Evolutionary conservation across 768 basidiomycete genomes (phyloP).

Genomic region (Leccinum aurantiacum): DNA sequence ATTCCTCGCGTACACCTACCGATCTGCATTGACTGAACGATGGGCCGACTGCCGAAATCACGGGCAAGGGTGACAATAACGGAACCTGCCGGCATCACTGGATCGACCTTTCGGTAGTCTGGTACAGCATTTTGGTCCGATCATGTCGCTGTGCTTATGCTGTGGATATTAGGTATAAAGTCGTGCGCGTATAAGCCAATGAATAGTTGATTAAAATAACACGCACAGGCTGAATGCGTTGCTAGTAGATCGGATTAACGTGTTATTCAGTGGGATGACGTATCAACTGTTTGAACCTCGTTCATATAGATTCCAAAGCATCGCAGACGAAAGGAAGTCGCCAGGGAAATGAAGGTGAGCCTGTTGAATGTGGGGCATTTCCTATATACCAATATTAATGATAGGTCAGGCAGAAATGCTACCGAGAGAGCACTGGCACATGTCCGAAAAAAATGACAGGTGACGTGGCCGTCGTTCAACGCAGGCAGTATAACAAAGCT

Average conservation of each 20-base stretch:
- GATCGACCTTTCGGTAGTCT: not conserved
- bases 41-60: not conserved
- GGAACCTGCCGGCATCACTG: not conserved
- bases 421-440: no score
- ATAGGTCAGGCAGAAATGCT: no score
- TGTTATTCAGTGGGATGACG: not conserved
- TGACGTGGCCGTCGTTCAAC: no score
- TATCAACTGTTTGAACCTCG: not conserved
- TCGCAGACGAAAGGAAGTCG: not conserved
- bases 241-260: not conserved
- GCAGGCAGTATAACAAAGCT: no score
- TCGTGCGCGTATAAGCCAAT: not conserved
- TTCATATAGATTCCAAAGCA: not conserved
- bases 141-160: not conserved
- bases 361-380: not conserved
- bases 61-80: not conserved
- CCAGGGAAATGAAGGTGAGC: not conserved
- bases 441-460: no score
- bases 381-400: no score
- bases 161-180: not conserved
- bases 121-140: not conserved
- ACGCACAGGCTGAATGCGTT: not conserved
- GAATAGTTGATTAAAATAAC: not conserved
- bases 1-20: not conserved
- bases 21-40: not conserved